Evolutionary conservation across 306 rosid genomes (phyloP), one percentile per base, ranked within the genome.

Genomic region (Rosa chinensis): DNA sequence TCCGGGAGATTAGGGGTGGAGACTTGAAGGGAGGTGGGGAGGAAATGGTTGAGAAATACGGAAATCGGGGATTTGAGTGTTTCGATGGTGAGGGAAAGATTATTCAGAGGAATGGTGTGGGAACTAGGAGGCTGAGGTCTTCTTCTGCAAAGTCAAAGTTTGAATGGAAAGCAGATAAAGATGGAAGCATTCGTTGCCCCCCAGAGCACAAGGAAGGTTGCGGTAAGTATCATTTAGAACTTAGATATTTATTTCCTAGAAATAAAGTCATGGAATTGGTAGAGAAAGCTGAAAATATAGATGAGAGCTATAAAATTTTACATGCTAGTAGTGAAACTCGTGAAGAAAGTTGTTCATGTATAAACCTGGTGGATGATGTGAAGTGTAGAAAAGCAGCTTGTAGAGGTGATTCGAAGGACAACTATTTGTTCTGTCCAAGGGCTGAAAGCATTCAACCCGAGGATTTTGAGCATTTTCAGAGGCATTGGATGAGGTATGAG

Each of bases 401-500:
- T 53, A 89, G 97, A 62, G 78, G 81, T 73, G 91, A 84, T 82
- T 85, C 91, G 25, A 32, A 32, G 3, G 35, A 32, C 35, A 32
- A 32, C 3, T 32, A 32, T 32, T 32, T 32, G 35, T 32, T 32
- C 35, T 32, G 92, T 83, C 93, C 94, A 17, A 78, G 84, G 78
- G 93, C 90, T 69, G 66, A 58, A 37, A 85, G 90, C 74, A 66
- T 90, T 43, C 81, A 81, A 32, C 50, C 52, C 0, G 67, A 50
- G 50, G 93, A 86, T 77, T 53, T 90, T 82, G 81, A 79, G 66
- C 98, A 92, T 89, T 92, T 94, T 77, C 94, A 87, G 80, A 83
- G 72, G 84, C 98, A 94, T 42, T 94, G 98, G 98, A 79, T 77
- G 59, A 92, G 84, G 83, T 93, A 94, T 47, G 96, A 94, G 83